Base-by-base conservation (phyloP, 805 yeast species). In the Yarrowia sp. region DNA sequence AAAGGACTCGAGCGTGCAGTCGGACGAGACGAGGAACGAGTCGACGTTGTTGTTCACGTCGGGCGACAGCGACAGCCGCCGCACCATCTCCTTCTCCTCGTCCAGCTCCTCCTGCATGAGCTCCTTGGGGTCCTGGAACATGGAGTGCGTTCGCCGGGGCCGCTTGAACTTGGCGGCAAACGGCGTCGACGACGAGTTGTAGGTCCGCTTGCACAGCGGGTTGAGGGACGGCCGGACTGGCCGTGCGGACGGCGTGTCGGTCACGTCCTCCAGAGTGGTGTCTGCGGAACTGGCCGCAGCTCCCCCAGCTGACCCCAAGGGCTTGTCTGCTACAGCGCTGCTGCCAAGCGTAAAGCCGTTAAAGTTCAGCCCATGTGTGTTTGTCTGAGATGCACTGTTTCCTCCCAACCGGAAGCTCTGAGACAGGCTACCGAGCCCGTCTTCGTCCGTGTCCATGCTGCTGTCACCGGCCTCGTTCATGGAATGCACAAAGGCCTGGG, bases 41-140 rank as follows among this genome's bases (percentile, higher is more conserved):
- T 69, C 67, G 16, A 40, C 67, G 62, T 66, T 67, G 36, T 67
- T 67, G 62, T 67, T 71, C 19, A 62, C 40, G 26, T 63, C 58
- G 9, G 68, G 69, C 33, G 67, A 63, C 43, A 65, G 52, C 24
- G 67, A 46, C 36, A 67, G 61, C 19, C 72, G 69, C 28, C 64
- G 69, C 44, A 58, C 67, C 5, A 71, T 73, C 66, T 71, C 73
- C 67, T 71, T 68, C 9, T 71, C 74, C 66, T 71, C 72, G 67
- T 70, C 68, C 56, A 77, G 67, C 49, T 78, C 78, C 22, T 77
- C 76, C 38, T 71, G 74, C 11, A 80, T 71, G 51, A 81, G 73
- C 65, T 82, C 85, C 66, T 76, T 77, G n/a, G 82, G 79, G n/a
- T 80, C 77, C 67, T 85, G 86, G 73, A 82, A 86, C 89, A 87